Percentiles rank a stretch among this genome's conserved stretches.
These are phyloP conservation scores for Fusarium brevicatenulatum DNA, from an alignment of 2,329 filamentous ascomycete genomes.

Conservation along the genomic window DNA sequence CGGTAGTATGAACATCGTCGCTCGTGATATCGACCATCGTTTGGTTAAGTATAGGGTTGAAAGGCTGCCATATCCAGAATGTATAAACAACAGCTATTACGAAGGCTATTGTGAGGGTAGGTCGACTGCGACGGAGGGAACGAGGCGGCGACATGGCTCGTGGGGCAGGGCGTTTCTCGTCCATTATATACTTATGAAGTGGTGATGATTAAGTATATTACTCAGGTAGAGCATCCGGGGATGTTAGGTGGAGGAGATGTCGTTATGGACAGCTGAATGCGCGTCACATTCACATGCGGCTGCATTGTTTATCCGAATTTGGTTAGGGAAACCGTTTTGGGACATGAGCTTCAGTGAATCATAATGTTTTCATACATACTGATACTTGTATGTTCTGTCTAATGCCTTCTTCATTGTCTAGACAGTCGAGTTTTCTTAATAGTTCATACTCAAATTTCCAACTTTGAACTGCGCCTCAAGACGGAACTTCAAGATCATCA, in stretches of 20 bases:
- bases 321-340: slow-evolving; percentile 7
- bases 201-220: background rate
- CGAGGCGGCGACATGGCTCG: slow-evolving; percentile 39
- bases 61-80: slow-evolving; percentile 44
- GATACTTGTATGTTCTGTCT: background rate
- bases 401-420: background rate
- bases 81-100: slow-evolving; percentile 41
- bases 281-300: slow-evolving; percentile 25
- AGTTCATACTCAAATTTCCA: background rate
- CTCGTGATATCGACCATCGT: slow-evolving; percentile 2
- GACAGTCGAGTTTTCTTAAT: background rate
- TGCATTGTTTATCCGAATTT: slow-evolving; percentile 33
- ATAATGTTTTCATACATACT: background rate
- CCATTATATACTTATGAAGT: slow-evolving; percentile 38
- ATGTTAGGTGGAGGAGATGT: slow-evolving; percentile 23
- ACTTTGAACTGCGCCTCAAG: background rate
- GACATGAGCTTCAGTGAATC: background rate
- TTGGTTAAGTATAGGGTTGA: slow-evolving; percentile 20
- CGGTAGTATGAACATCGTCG: slow-evolving; percentile 11
- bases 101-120: slow-evolving; percentile 37
- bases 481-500: background rate
- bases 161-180: slow-evolving; percentile 44
- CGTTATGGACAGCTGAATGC: slow-evolving; percentile 27
- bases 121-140: slow-evolving; percentile 40
- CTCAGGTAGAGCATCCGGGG: slow-evolving; percentile 9